Evolutionary conservation across 495 filamentous ascomycete species (phyloP), one percentile per base, ranked within the genome.

Genomic region (Talaromyces trachyspermus): DNA sequence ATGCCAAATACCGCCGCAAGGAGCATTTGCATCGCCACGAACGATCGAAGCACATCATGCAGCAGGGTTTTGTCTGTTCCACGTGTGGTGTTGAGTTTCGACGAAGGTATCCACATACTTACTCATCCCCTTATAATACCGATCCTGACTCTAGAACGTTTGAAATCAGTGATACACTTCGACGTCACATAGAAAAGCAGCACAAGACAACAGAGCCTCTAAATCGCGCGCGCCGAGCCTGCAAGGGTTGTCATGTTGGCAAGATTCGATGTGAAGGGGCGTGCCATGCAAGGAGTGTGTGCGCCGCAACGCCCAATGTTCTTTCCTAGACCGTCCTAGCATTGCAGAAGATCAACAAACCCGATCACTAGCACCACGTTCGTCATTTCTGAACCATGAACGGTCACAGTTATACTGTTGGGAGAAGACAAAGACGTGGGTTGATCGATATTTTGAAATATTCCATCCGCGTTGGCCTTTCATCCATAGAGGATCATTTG

Each of bases 221-320:
- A 3, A 29, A 32, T 19, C 57, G 51, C 18, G 43, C 49, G 24
- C 19, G 14, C 5, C 37, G 26, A 25, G 59, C 62, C 8, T 65
- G 60, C 40, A 41, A 30, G 3, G 27, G 41, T 20, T 65, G 62
- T 17, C 62, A 54, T n/a, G 19, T 36, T 9, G 29, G 22, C 0
- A 65, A 65, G 29, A 25, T 50, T 35, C 52, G 62, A 0, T 63
- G 62, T 12, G 38, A 65, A 54, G 62, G 62, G 0, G 54, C 2
- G 20, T 46, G 5, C 59, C 59, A 25, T 65, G 62, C 32, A 30
- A 41, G 10, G 53, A 56, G 30, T 65, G 62, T 40, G 2, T 51
- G 5, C 55, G 50, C 29, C 59, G 60, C 45, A 49, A 42, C 0
- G 52, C 57, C 10, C 22, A 35, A 26, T 60, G 57, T 27, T 52